A percentile compares a stretch with the other conserved stretches of the same genome.
These are phyloP conservation scores for Nigrospora sphaerica DNA, from an alignment of 2,329 filamentous ascomycete genomes.

Conservation along the genomic window DNA sequence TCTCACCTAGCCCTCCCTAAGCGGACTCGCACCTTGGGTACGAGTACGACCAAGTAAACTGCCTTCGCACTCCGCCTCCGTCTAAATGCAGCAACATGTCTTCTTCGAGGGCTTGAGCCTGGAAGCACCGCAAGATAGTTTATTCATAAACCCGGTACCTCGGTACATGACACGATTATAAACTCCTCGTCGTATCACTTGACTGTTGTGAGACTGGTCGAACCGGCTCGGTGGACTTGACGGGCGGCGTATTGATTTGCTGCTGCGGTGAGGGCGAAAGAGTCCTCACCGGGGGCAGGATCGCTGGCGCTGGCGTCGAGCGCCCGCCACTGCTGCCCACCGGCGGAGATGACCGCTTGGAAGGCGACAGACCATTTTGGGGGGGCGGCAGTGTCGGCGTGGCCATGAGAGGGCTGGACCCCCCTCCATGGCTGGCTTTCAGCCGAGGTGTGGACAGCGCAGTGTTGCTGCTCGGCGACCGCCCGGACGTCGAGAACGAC, in stretches of 20 bases:
- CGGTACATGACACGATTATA: too few relatives aligned
- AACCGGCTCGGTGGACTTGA: slow-evolving; percentile 39
- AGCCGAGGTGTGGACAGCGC: slow-evolving; percentile 25
- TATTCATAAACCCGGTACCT: too few relatives aligned
- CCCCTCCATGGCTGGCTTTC: slow-evolving; percentile 15
- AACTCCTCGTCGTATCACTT: too few relatives aligned
- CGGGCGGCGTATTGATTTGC: slow-evolving; percentile 53
- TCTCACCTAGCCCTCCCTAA: too few relatives aligned
- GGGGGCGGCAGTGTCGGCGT: slow-evolving; percentile 34
- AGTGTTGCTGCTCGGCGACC: slow-evolving; percentile 13
- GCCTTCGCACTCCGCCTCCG: too few relatives aligned
- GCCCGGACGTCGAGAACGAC: slow-evolving; percentile 11
- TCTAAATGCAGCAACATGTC: too few relatives aligned
- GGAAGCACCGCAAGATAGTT: too few relatives aligned
- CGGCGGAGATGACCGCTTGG: slow-evolving; percentile 42
- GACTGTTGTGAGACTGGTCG: slow-evolving; percentile 17
- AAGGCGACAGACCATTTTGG: slow-evolving; percentile 42
- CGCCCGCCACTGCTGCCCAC: slow-evolving; percentile 17
- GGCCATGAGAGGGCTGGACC: slow-evolving; percentile 17
- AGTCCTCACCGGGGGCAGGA: slow-evolving; percentile 50
- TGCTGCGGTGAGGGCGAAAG: slow-evolving; percentile 51
- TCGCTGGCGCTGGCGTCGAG: slow-evolving; percentile 27
- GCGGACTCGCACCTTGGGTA: too few relatives aligned
- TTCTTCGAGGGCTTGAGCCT: too few relatives aligned
- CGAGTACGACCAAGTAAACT: too few relatives aligned